Conservation (phyloP, 345 rosid genomes). For the Hibiscus mutabilis region DNA sequence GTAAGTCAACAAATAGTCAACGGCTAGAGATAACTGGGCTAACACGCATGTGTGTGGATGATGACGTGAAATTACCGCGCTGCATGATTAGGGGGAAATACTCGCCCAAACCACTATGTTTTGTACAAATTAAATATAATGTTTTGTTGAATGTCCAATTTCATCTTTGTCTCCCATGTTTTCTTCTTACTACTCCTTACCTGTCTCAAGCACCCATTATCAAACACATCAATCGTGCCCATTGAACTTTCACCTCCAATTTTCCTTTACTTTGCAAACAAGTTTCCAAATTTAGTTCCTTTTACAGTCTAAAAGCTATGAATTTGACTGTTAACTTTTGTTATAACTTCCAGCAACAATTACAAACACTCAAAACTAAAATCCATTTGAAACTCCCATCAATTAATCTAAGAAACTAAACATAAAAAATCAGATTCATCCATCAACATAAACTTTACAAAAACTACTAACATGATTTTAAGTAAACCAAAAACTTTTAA, state of each 20-base stretch:
- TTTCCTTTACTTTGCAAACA: not conserved
- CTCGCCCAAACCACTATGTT: too few relatives aligned
- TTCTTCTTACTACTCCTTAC: not conserved
- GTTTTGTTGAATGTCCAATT: too few relatives aligned
- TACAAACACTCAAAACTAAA: not conserved
- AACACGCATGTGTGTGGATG: too few relatives aligned
- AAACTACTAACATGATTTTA: not conserved
- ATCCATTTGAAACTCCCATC: not conserved
- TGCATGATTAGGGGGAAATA: too few relatives aligned
- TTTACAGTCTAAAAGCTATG: conserved; percentile 1
- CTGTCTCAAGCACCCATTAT: not conserved
- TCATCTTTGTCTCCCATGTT: too few relatives aligned
- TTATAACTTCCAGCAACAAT: not conserved
- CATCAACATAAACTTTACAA: not conserved
- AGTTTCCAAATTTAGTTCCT: not conserved
- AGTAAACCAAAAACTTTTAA: not conserved
- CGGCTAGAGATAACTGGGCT: too few relatives aligned
- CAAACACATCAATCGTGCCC: not conserved
- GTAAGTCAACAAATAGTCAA: too few relatives aligned
- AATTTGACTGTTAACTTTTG: not conserved
- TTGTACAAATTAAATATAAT: too few relatives aligned
- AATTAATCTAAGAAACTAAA: not conserved
- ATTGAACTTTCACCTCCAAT: not conserved
- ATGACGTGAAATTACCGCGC: too few relatives aligned
- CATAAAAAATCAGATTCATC: not conserved